Evolutionary conservation across 805 yeast species (phyloP).

Genomic region (Alloascoidea africana): DNA sequence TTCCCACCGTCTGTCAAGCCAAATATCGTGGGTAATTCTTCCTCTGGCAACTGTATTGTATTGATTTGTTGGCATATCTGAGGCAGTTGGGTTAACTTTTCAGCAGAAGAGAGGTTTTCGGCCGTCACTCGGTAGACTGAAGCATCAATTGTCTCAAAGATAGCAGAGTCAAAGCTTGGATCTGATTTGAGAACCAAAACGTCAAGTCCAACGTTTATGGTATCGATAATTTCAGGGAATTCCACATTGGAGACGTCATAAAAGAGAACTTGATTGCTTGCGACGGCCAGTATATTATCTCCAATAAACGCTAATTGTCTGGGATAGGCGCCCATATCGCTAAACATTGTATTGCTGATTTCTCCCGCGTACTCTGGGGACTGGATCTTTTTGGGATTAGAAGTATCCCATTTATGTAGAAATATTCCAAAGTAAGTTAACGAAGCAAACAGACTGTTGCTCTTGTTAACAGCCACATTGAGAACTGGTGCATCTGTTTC

Average conservation of each 20-base stretch:
- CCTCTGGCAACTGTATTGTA: constrained; percentile 6
- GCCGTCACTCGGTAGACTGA: constrained; percentile 25
- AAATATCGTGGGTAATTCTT: constrained; percentile 24
- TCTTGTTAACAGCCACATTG: constrained; percentile 48
- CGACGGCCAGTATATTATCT: constrained; percentile 37
- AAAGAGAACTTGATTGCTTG: constrained; percentile 30
- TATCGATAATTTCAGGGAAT: constrained; percentile 12
- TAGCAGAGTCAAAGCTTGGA: constrained; percentile 34
- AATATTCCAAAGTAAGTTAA: constrained; percentile 31
- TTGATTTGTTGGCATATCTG: constrained; percentile 37
- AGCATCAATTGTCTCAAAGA: constrained; percentile 52
- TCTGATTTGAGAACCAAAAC: constrained; percentile 40
- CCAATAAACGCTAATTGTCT: constrained; percentile 51
- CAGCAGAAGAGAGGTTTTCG: constrained; percentile 15
- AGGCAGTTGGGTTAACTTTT: constrained; percentile 40
- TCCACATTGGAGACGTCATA: constrained; percentile 28
- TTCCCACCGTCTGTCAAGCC: constrained; percentile 72
- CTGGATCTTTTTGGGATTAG: constrained; percentile 3
- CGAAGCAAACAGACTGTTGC: constrained; percentile 44
- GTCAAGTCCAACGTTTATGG: constrained; percentile 29
- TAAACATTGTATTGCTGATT: neutral
- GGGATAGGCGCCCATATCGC: constrained; percentile 12
- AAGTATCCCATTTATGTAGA: constrained; percentile 25
- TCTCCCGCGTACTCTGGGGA: constrained; percentile 7
- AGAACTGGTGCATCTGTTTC: constrained; percentile 36